phyloP scores from a whole-genome alignment of 176 grass and related monocot genomes.

The Carex scoparia region DNA sequence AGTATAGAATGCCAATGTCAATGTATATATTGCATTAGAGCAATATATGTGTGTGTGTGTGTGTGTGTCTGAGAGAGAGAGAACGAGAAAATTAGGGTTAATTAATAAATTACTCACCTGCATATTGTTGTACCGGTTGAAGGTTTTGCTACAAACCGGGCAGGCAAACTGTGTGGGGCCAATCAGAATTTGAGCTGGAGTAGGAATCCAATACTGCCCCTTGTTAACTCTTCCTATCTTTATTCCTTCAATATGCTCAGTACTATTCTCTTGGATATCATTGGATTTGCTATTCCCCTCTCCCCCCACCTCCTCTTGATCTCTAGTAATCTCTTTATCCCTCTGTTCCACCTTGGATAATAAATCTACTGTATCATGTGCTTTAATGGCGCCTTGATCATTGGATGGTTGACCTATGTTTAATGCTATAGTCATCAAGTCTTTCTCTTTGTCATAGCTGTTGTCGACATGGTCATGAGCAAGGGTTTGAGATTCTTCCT shows the following conservation, averaged over 20 bases:
- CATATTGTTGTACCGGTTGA: slow-evolving; percentile 75
- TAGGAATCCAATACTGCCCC: slow-evolving; percentile 68
- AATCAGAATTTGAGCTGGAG: slow-evolving; percentile 53
- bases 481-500: background rate
- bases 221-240: slow-evolving; percentile 35
- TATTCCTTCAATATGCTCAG: background rate
- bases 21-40: background rate
- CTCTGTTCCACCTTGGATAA: background rate
- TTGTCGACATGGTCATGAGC: background rate
- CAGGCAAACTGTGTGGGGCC: slow-evolving; percentile 57
- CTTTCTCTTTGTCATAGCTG: slow-evolving; percentile 22
- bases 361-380: slow-evolving; percentile 16
- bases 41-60: background rate
- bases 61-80: too few relatives aligned
- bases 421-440: slow-evolving; percentile 34
- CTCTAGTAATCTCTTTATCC: background rate
- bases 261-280: slow-evolving; percentile 12
- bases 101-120: slow-evolving; percentile 26
- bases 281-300: slow-evolving; percentile 14
- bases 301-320: background rate
- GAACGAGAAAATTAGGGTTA: slow-evolving; percentile 16
- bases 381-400: background rate
- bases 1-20: background rate
- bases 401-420: slow-evolving; percentile 41
- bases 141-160: slow-evolving; percentile 60